Evolutionary conservation across 345 rosid genomes (phyloP).

Genomic region (Acer campestre): DNA sequence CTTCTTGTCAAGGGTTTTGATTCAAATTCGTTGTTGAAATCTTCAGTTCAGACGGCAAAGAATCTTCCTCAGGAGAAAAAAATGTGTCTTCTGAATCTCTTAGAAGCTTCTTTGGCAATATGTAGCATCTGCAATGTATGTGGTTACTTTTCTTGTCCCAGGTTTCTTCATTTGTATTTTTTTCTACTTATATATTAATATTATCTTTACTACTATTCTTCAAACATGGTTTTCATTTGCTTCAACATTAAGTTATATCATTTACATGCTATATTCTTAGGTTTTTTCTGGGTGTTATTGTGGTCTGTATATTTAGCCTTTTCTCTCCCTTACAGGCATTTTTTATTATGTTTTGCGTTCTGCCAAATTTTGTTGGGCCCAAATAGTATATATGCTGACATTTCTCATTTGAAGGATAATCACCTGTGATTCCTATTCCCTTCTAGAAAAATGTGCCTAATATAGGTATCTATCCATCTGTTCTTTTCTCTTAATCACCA

Average conservation of each 20-base stretch:
- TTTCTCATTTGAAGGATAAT: background rate
- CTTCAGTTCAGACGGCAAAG: conserved; percentile 63
- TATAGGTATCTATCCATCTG: background rate
- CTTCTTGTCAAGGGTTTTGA: conserved; percentile 82
- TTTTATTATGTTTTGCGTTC: background rate
- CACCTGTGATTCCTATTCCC: background rate
- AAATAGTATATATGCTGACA: background rate
- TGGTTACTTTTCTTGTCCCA: conserved; percentile 7
- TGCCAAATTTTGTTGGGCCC: background rate
- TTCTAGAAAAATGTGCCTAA: background rate
- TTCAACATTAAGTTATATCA: too few relatives aligned
- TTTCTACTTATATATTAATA: background rate
- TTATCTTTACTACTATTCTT: background rate
- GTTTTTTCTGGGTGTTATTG: background rate
- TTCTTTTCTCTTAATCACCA: background rate
- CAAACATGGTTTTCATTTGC: background rate
- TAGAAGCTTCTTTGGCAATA: conserved; percentile 81
- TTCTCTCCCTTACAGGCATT: background rate
- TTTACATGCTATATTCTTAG: background rate
- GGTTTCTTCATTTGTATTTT: conserved; percentile 4
- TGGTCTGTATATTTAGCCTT: background rate
- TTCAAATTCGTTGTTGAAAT: conserved; percentile 55
- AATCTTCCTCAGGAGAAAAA: conserved; percentile 53
- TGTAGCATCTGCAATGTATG: conserved; percentile 95
- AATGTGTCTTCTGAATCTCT: conserved; percentile 44